These are phyloP conservation scores for Cladosporium sphaerospermum DNA, from an alignment of 2,329 filamentous ascomycete genomes.

Conservation along the genomic window DNA sequence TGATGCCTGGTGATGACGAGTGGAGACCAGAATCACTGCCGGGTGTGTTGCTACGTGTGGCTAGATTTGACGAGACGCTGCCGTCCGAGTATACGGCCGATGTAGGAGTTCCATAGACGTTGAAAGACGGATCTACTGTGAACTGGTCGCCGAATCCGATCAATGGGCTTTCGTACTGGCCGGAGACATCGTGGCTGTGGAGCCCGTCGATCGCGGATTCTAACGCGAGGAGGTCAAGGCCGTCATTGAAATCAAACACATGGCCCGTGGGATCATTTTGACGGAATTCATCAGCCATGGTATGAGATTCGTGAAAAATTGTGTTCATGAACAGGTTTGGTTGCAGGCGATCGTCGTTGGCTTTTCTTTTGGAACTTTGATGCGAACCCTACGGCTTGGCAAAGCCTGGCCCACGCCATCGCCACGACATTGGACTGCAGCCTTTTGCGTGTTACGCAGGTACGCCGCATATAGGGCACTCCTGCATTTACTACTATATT, in stretches of 20 bases:
- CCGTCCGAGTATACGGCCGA: background rate
- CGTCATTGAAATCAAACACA: background rate
- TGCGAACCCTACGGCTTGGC: background rate
- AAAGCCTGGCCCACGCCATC: background rate
- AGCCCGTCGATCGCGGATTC: background rate
- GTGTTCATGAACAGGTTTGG: background rate
- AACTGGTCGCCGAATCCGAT: background rate
- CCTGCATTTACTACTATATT: too few relatives aligned
- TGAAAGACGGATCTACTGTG: background rate
- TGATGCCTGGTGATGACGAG: background rate
- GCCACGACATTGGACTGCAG: too few relatives aligned
- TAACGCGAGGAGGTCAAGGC: background rate
- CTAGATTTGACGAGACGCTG: background rate
- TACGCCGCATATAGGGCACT: too few relatives aligned
- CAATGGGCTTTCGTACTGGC: background rate
- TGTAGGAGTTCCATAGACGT: background rate
- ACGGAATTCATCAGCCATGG: background rate
- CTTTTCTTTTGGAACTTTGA: background rate
- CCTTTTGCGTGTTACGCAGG: too few relatives aligned
- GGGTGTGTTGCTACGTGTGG: slow-evolving; percentile 6
- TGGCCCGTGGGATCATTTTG: background rate
- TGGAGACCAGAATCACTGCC: background rate
- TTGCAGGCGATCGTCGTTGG: background rate
- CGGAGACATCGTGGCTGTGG: background rate
- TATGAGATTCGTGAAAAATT: background rate